These are phyloP conservation scores for Pseudogymnoascus pannorum DNA, from an alignment of 2,329 filamentous ascomycete genomes.

Conservation along the genomic window DNA sequence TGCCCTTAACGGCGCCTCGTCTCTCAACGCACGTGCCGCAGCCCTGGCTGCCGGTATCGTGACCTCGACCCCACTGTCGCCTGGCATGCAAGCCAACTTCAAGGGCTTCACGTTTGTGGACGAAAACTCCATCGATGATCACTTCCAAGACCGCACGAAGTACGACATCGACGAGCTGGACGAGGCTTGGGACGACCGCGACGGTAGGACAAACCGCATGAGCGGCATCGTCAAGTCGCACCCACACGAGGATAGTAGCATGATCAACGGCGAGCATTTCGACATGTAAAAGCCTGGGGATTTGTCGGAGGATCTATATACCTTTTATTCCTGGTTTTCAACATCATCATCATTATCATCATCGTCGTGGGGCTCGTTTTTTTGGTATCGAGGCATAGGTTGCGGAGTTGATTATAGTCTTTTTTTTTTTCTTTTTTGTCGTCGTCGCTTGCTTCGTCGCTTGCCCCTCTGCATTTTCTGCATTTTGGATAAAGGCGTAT, in stretches of 20 bases:
- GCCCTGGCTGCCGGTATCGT: slow-evolving; percentile 79
- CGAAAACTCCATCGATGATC: slow-evolving; percentile 86
- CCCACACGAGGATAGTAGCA: slow-evolving; percentile 49
- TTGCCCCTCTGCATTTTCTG: slow-evolving; percentile 2
- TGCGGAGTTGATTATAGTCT: slow-evolving; percentile 10
- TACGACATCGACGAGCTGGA: slow-evolving; percentile 55
- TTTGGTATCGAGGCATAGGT: slow-evolving; percentile 12
- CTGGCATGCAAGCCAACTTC: slow-evolving; percentile 96
- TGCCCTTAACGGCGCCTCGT: slow-evolving; percentile 77
- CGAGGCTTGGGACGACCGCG: slow-evolving; percentile 37
- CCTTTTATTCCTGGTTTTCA: slow-evolving; percentile 2
- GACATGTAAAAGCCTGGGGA: slow-evolving; percentile 43
- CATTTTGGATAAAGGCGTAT: slow-evolving; percentile 12
- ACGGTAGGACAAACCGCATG: slow-evolving; percentile 49
- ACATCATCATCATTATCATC: neutral
- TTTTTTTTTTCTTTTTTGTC: neutral
- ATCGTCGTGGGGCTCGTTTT: neutral
- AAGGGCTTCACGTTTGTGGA: slow-evolving; percentile 99
- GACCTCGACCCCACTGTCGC: slow-evolving; percentile 85
- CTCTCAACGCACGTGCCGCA: slow-evolving; percentile 83
- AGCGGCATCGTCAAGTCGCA: slow-evolving; percentile 54
- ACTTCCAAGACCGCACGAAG: slow-evolving; percentile 52
- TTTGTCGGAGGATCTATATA: neutral
- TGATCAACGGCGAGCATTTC: slow-evolving; percentile 56
- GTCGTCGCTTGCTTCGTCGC: neutral